These are phyloP conservation scores for Alternaria gaisen DNA, from an alignment of 2,329 filamentous ascomycete genomes.

Conservation along the genomic window DNA sequence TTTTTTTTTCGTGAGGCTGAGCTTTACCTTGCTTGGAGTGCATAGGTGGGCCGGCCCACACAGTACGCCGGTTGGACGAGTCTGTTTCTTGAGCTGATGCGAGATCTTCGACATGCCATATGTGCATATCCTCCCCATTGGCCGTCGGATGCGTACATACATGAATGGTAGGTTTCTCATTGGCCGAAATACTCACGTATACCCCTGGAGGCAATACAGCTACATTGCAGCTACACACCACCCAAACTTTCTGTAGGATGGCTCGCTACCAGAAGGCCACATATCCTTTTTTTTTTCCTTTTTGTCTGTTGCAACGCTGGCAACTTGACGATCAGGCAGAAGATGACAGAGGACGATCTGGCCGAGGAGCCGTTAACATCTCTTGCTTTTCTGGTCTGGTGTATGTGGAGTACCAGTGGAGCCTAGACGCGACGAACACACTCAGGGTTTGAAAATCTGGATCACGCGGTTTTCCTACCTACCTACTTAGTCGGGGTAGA, in stretches of 20 bases:
- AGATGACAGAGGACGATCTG: conserved; percentile 15
- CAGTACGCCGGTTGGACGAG: conserved; percentile 31
- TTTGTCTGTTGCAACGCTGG: conserved; percentile 5
- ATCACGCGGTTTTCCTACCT: conserved; percentile 8
- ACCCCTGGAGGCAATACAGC: not conserved
- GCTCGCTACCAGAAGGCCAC: conserved; percentile 10
- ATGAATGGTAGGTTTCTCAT: conserved; percentile 14
- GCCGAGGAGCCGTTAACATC: conserved; percentile 3
- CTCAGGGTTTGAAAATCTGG: conserved; percentile 23
- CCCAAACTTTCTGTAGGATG: conserved; percentile 8
- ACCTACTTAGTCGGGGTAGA: not conserved
- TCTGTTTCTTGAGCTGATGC: conserved; percentile 8
- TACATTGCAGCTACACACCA: conserved; percentile 5
- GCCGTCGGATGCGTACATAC: conserved; percentile 11
- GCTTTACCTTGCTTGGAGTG: conserved; percentile 18
- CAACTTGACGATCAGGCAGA: conserved; percentile 15
- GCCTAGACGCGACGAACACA: conserved; percentile 22
- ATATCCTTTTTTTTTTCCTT: conserved; percentile 12
- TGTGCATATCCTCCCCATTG: conserved; percentile 28
- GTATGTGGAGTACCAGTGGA: conserved; percentile 25
- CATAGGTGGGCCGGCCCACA: conserved; percentile 35
- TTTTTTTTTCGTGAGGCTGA: conserved; percentile 25
- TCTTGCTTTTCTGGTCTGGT: conserved; percentile 11
- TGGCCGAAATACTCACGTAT: not conserved
- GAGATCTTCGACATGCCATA: conserved; percentile 38